Percentiles rank a stretch among this genome's conserved stretches.
phyloP scores from a whole-genome alignment of 306 rosid genomes.

The Castanea mollissima region DNA sequence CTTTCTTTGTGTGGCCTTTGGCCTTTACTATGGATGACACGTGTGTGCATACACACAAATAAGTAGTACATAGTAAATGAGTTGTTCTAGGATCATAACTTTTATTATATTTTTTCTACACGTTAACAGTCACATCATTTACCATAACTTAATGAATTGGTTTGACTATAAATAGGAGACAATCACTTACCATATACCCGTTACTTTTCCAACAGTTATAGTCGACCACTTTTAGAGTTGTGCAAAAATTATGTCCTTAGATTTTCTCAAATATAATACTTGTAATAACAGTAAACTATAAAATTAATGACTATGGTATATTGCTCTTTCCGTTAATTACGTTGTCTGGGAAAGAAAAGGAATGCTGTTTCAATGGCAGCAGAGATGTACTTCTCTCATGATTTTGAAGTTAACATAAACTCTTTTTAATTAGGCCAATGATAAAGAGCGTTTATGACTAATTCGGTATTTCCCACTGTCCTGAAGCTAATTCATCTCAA shows the following conservation, averaged over 20 bases:
- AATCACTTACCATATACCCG: no score
- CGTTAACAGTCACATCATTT: no score
- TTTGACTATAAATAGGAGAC: neutral
- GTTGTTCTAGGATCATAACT: no score
- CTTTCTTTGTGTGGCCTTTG: neutral
- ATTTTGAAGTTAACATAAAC: no score
- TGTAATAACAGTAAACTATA: no score
- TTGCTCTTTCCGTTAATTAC: neutral
- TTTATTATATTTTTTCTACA: no score
- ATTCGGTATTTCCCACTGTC: neutral
- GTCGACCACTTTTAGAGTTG: no score
- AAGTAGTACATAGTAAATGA: neutral
- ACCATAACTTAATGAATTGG: neutral
- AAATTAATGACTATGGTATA: no score
- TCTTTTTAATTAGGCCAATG: neutral
- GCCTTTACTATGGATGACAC: neutral
- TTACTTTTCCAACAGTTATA: no score
- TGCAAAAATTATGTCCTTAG: no score
- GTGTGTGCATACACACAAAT: neutral
- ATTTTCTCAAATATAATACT: no score
- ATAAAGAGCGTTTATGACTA: slow-evolving; percentile 22
- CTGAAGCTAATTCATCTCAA: slow-evolving; percentile 17
- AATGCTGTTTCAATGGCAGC: neutral
- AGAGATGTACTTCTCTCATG: no score
- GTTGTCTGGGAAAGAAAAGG: neutral